A percentile compares a stretch with the other conserved stretches of the same genome.
Evolutionary conservation across 257 asterid genomes (phyloP).

Genomic region (Ehretia macrophylla): DNA sequence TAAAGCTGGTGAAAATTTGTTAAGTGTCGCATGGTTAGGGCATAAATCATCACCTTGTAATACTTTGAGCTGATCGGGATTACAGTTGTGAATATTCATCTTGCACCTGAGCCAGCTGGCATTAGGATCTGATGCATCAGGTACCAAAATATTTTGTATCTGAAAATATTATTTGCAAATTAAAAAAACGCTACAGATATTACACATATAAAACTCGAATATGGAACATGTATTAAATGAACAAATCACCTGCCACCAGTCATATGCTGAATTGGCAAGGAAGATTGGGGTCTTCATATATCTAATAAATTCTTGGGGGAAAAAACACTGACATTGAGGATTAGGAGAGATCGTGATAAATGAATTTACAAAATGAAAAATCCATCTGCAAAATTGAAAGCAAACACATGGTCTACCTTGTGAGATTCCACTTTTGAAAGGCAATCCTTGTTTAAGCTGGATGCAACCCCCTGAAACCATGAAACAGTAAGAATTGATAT

Average conservation of each 20-base stretch:
- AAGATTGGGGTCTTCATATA: constrained; percentile 75
- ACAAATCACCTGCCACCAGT: constrained; percentile 82
- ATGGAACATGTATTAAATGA: constrained; percentile 5
- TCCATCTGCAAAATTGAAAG: constrained; percentile 5
- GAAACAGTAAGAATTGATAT: constrained; percentile 10
- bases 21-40: too few relatives aligned
- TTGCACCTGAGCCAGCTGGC: constrained; percentile 75
- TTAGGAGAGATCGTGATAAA: constrained; percentile 14
- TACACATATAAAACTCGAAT: constrained; percentile 1
- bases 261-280: constrained; percentile 89
- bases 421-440: constrained; percentile 59
- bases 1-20: background rate
- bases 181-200: background rate
- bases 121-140: constrained; percentile 53
- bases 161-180: constrained; percentile 22
- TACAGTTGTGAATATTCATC: constrained; percentile 59
- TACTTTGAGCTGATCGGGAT: constrained; percentile 60
- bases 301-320: constrained; percentile 75
- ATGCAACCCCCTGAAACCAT: constrained; percentile 59
- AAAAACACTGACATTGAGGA: constrained; percentile 66
- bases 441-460: constrained; percentile 74
- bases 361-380: constrained; percentile 10
- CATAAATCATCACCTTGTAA: constrained; percentile 54
- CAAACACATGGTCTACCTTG: constrained; percentile 45
- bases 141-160: constrained; percentile 72